phyloP scores from a whole-genome alignment of 169 alveolate genomes.

The Prorocentrum cordatum region DNA sequence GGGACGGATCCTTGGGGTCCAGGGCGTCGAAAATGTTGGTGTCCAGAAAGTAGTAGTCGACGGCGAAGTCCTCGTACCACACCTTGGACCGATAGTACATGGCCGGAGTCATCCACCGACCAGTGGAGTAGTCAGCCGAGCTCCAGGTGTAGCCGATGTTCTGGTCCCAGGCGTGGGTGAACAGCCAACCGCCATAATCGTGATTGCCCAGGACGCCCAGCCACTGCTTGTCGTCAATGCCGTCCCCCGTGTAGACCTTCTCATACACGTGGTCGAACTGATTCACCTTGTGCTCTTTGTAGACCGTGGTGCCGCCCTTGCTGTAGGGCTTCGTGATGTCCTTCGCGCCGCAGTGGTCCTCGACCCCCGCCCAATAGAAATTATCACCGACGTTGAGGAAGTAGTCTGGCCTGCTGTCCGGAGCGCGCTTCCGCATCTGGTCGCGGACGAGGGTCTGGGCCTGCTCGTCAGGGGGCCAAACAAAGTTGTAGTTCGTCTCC shows the following conservation, averaged over 20 bases:
- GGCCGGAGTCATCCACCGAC: conserved; percentile 41
- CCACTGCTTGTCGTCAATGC: no score
- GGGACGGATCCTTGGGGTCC: conserved; percentile 20
- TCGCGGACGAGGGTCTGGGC: no score
- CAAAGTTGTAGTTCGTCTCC: no score
- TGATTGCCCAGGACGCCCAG: conserved; percentile 39
- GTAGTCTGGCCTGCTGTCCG: no score
- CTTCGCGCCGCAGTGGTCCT: conserved; percentile 29
- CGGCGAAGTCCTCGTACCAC: conserved; percentile 29
- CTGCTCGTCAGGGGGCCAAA: no score
- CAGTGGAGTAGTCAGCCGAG: not conserved
- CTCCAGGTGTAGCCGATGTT: conserved; percentile 64
- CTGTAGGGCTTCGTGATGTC: no score
- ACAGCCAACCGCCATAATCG: conserved; percentile 50
- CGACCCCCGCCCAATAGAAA: conserved; percentile 39
- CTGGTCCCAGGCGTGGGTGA: conserved; percentile 58
- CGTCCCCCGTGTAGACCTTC: no score
- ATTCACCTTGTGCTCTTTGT: no score
- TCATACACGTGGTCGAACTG: no score
- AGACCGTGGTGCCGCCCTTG: no score
- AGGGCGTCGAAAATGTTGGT: conserved; percentile 12
- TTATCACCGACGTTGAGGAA: conserved; percentile 12
- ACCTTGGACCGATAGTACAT: conserved; percentile 2
- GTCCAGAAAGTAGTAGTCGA: conserved; percentile 25
- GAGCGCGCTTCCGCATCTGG: no score